Base-by-base conservation (phyloP, 345 rosid species). In the Schrenkiella parvula region DNA sequence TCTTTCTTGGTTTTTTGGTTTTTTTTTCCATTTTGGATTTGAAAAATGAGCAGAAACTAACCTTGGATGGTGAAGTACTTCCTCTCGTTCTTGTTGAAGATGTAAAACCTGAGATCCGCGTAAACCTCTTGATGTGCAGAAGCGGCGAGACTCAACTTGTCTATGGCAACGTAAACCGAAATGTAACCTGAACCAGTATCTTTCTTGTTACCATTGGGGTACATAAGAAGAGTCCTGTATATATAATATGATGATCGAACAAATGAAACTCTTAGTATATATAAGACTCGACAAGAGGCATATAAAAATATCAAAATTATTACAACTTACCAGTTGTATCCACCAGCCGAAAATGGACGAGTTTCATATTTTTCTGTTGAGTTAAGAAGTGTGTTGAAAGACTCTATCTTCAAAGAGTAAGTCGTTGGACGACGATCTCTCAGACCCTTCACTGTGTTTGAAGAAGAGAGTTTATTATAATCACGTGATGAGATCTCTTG, bases 31-130 rank as follows among this genome's bases (percentile, higher is more conserved):
- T 19, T 18, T 46, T 18, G 23, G 25, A 8, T 46, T 46, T 46
- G 25, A 46, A 46, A 46, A 46, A 32, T 32, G 6, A 7, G 9
- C 35, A 29, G 41, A 5, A 7, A 39, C 14, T 21, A 10, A 71
- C 75, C 68, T 71, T 71, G 68, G 3, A 71, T 26, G 6, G 75
- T 71, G 1, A 61, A 62, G 62, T 37, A 71, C 6, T 51, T 61
- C 23, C 5, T 56, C 66, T 70, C 66, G 0, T 4, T 43, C 13
- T 11, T 57, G 47, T 70, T 70, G 35, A 6, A 57, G 17, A 70
- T 5, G 57, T 56, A 70, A 56, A 70, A 70, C 46, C 44, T 57
- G 21, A 70, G 56, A 57, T 70, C 74, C 0, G 2, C 66, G 44
- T 32, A 14, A 43, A 70, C 13, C 13, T 57, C 65, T 21, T 43